A percentile compares a stretch with the other conserved stretches of the same genome.
Evolutionary conservation across 2,329 filamentous ascomycete species (phyloP).

Genomic region (Diaporthe sp.): DNA sequence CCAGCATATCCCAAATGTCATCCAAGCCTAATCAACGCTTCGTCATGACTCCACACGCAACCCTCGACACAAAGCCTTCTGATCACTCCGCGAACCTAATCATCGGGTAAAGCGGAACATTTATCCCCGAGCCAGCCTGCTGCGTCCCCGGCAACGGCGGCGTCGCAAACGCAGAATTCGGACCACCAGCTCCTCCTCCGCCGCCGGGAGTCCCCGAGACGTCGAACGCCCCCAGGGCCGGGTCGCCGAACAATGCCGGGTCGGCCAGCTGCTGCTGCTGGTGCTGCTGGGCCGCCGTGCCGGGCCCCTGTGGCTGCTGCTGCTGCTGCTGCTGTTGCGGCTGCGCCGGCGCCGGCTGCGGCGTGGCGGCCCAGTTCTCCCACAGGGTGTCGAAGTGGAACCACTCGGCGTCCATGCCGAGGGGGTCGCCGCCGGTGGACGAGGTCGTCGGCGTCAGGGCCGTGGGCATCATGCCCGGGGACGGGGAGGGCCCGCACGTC

Average conservation of each 20-base stretch:
- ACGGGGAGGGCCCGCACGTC: conserved; percentile 14
- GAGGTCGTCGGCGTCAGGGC: conserved; percentile 35
- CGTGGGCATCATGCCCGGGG: conserved; percentile 25
- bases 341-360: not conserved
- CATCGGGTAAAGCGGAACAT: conserved; percentile 36
- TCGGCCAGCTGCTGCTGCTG: conserved; percentile 30
- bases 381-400: conserved; percentile 39
- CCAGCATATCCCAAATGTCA: not conserved
- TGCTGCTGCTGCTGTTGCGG: no score
- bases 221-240: conserved; percentile 32
- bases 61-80: no score
- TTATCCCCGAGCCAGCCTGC: not conserved
- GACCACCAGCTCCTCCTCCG: not conserved
- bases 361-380: conserved; percentile 34
- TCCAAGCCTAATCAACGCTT: not conserved
- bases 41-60: not conserved
- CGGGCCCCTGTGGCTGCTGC: not conserved
- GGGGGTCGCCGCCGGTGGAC: conserved; percentile 31
- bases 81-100: conserved; percentile 31
- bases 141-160: conserved; percentile 22
- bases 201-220: not conserved
- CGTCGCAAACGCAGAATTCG: conserved; percentile 21
- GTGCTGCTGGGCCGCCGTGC: not conserved
- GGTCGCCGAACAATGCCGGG: conserved; percentile 34
- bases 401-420: conserved; percentile 36